Conservation (phyloP, 2,329 filamentous ascomycete species). For the Exophiala mesophila region DNA sequence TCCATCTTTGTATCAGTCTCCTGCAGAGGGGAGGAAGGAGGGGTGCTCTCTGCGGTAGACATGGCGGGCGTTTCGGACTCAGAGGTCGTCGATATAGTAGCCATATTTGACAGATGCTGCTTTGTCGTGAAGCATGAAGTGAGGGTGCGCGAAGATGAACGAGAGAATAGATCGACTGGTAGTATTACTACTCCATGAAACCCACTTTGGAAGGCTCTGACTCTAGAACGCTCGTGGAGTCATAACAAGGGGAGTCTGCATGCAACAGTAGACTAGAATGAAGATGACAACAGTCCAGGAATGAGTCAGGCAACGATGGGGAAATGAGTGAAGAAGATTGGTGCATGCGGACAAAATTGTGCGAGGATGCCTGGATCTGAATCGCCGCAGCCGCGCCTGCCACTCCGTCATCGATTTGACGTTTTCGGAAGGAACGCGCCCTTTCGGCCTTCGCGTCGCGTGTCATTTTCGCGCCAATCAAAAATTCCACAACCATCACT, state of each 20-base stretch:
- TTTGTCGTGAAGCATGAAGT: no score
- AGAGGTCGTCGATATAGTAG: constrained; percentile 7
- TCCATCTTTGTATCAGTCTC: neutral
- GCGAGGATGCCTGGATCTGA: neutral
- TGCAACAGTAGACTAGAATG: neutral
- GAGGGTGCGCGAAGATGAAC: no score
- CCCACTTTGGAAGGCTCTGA: no score
- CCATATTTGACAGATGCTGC: constrained; percentile 6
- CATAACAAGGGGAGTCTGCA: neutral
- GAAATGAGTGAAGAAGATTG: neutral
- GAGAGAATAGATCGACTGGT: neutral
- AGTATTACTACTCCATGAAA: no score
- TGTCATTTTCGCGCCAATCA: constrained; percentile 3
- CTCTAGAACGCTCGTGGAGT: no score
- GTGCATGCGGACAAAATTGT: neutral
- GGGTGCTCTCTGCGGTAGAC: constrained; percentile 14
- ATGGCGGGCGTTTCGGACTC: constrained; percentile 11
- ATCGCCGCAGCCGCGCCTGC: neutral
- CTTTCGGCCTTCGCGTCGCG: neutral
- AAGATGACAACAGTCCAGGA: neutral
- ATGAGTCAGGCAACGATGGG: neutral
- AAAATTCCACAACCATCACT: no score
- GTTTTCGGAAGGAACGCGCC: constrained; percentile 1
- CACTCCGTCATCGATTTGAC: constrained; percentile 2
- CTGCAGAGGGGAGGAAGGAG: constrained; percentile 12